Conservation (phyloP, 2,329 filamentous ascomycete genomes). For the Pseudogymnoascus sp. region DNA sequence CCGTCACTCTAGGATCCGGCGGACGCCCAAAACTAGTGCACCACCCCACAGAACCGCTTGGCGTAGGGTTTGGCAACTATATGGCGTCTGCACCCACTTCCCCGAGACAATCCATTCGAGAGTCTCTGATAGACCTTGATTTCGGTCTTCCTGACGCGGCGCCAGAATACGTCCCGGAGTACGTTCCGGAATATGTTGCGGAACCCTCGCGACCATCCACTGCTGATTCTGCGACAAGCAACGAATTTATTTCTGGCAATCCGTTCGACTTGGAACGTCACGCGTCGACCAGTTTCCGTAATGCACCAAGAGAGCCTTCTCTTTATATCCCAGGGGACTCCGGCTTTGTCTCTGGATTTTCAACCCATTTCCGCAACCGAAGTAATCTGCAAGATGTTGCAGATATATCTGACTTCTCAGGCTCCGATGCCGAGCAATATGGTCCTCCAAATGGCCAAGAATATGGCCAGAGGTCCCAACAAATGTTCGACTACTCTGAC, state of each 20-base stretch:
- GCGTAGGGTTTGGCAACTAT: background rate
- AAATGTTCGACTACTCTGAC: background rate
- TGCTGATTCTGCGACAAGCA: slow-evolving; percentile 50
- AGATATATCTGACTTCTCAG: slow-evolving; percentile 26
- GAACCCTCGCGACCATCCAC: slow-evolving; percentile 46
- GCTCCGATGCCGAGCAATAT: slow-evolving; percentile 20
- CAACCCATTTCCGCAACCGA: slow-evolving; percentile 20
- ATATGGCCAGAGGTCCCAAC: background rate
- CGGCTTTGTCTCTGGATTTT: slow-evolving; percentile 36
- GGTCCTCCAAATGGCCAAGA: background rate
- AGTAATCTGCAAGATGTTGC: slow-evolving; percentile 17
- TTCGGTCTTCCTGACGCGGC: slow-evolving; percentile 41
- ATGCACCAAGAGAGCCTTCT: slow-evolving; percentile 18
- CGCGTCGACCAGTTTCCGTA: slow-evolving; percentile 40
- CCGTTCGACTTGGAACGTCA: slow-evolving; percentile 58
- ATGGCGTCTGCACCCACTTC: slow-evolving; percentile 12
- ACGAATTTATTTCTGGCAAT: slow-evolving; percentile 45
- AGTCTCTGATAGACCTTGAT: slow-evolving; percentile 43
- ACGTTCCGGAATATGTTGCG: slow-evolving; percentile 45
- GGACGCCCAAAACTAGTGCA: slow-evolving; percentile 40
- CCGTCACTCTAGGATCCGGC: slow-evolving; percentile 24
- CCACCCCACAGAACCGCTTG: slow-evolving; percentile 42
- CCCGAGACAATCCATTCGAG: slow-evolving; percentile 19
- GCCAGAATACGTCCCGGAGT: slow-evolving; percentile 48
- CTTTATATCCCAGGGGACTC: slow-evolving; percentile 55